Conservation (phyloP, 2,329 filamentous ascomycete genomes). For the Cytospora mali region DNA sequence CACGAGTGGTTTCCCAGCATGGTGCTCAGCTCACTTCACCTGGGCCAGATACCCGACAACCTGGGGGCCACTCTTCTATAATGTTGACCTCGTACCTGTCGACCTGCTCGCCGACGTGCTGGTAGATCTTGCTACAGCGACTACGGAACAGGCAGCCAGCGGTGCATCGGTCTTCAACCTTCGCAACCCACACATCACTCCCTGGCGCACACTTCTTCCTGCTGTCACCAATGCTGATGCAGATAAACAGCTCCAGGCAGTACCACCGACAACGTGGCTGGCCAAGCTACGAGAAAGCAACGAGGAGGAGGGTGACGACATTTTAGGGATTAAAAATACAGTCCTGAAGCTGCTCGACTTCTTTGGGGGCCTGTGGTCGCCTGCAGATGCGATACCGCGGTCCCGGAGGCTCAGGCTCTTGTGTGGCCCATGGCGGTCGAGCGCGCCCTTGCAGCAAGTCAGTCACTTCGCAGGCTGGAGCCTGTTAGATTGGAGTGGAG, state of each 20-base stretch:
- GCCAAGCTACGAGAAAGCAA: constrained; percentile 1
- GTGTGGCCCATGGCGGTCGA: constrained; percentile 29
- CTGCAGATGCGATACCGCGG: not conserved
- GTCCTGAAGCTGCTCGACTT: constrained; percentile 38
- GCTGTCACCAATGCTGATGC: constrained; percentile 25
- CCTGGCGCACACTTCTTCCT: constrained; percentile 32
- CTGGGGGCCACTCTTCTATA: constrained; percentile 38
- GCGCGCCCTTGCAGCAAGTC: constrained; percentile 32
- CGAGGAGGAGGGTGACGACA: constrained; percentile 23
- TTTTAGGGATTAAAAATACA: constrained; percentile 31
- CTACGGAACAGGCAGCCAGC: not conserved
- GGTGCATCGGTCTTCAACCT: constrained; percentile 32
- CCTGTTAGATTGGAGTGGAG: constrained; percentile 38
- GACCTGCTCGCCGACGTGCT: constrained; percentile 43
- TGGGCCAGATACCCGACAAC: constrained; percentile 41
- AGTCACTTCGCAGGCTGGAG: constrained; percentile 33
- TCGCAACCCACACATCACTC: constrained; percentile 32
- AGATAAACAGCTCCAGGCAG: not conserved
- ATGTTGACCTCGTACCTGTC: constrained; percentile 48
- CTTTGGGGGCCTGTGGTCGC: constrained; percentile 31
- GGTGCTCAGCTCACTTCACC: constrained; percentile 41
- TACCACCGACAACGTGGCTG: constrained; percentile 26
- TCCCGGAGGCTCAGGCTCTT: not conserved
- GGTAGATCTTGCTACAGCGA: constrained; percentile 34
- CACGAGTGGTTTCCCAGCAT: constrained; percentile 47